Evolutionary conservation across 1,284 basidiomycete genomes (phyloP), one percentile per base, ranked within the genome.

Genomic region (Boletus holoroseus): DNA sequence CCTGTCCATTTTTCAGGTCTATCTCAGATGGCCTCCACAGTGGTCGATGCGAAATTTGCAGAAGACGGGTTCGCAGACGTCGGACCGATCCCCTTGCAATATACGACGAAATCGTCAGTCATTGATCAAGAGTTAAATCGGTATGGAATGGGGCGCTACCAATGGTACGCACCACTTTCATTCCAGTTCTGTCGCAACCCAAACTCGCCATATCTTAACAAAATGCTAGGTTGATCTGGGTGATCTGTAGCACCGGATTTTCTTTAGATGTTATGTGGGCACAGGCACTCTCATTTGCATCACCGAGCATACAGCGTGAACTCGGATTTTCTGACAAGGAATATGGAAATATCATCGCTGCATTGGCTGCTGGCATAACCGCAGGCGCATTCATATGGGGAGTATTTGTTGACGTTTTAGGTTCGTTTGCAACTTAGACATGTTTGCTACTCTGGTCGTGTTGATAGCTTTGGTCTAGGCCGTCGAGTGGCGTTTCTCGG

Each of bases 81-180:
- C 6, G 16, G 20, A 24, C 1, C n/a, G 6, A 24, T 35, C 12
- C 37, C 13, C 1, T 42, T 18, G 11, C 44, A 47, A 22, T 31
- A 12, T 7, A 15, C 0, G 8, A 60, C 48, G 9, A 60, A 60
- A 44, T 60, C 46, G 0, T 35, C 46, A 13, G 16, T 58, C 30
- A 49, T 60, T 13, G 56, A 58, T 12, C 28, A 36, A 1, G 58
- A 60, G 16, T 38, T 58, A 22, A 49, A 60, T 38, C 35, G 12
- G 4, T n/a, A 58, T 39, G 57, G 58, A 1, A 58, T 60, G 55
- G 44, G 49, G 0, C 55, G 40, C 12, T 58, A 58, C 39, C 57
- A 58, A 37, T 58, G 57, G 57, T 60, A 18, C 13, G 30, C 11
- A 31, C 30, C 20, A 22, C 20, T 22, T 22, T 22, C 13, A 15